A percentile compares a stretch with the other conserved stretches of the same genome.
Conservation (phyloP, 306 rosid genomes). For the apple (Malus domestica) region DNA sequence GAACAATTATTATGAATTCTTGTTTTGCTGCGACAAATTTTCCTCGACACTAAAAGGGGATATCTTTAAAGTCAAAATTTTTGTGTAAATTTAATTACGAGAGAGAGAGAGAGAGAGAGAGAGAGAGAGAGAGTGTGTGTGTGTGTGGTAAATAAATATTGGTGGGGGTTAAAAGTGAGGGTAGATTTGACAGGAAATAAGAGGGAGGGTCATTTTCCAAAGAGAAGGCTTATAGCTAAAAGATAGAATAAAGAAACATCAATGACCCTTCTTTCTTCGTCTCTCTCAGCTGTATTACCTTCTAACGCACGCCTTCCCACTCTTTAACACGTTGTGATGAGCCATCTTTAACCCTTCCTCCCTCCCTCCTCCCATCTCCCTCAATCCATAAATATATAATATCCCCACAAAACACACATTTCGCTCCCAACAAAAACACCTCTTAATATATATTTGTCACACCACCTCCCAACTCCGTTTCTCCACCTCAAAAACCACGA, state of each 20-base stretch:
- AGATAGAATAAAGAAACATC: conserved; percentile 25
- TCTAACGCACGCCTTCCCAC: conserved; percentile 35
- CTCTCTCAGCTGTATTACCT: conserved; percentile 18
- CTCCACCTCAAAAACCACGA: conserved; percentile 5
- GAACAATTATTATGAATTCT: no score
- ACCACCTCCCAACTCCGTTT: not conserved
- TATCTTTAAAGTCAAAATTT: no score
- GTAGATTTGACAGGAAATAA: not conserved
- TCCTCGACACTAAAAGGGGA: no score
- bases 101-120: no score
- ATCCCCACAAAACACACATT: not conserved
- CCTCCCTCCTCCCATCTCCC: not conserved
- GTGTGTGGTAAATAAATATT: not conserved
- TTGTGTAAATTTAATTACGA: not conserved
- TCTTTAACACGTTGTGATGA: conserved; percentile 12
- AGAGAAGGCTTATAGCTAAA: not conserved
- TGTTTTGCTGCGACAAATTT: no score
- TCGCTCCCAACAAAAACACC: not conserved
- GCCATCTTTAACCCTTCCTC: not conserved
- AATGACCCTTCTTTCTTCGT: conserved; percentile 12
- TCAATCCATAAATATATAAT: not conserved
- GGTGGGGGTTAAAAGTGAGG: not conserved
- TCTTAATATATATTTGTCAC: not conserved
- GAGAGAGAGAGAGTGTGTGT: no score
- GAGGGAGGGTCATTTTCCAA: conserved; percentile 3